phyloP scores from a whole-genome alignment of 305 asterid species.

The Plantago coronopus region DNA sequence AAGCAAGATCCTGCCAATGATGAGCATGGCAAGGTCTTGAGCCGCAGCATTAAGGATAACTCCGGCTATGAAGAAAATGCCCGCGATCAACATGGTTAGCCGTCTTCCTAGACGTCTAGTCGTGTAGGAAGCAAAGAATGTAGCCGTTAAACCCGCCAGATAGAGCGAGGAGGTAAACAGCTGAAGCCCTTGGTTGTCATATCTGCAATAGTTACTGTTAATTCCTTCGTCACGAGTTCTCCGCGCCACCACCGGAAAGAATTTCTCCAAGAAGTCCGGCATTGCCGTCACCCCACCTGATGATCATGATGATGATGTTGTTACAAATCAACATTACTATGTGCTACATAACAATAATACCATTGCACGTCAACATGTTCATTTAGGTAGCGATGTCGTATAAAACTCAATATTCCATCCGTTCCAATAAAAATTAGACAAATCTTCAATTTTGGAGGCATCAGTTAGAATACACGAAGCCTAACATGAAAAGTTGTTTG shows the following conservation, averaged over 20 bases:
- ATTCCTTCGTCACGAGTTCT: slow-evolving; percentile 24
- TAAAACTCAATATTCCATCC: too few relatives aligned
- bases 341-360: too few relatives aligned
- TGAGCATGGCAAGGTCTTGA: slow-evolving; percentile 84
- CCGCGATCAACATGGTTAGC: slow-evolving; percentile 78
- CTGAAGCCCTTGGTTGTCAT: slow-evolving; percentile 83
- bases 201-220: slow-evolving; percentile 82
- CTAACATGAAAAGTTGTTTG: too few relatives aligned
- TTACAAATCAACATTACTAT: too few relatives aligned
- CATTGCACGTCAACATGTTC: too few relatives aligned
- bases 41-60: slow-evolving; percentile 75
- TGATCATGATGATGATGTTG: background rate
- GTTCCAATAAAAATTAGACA: too few relatives aligned
- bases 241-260: slow-evolving; percentile 66
- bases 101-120: slow-evolving; percentile 70
- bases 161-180: slow-evolving; percentile 84
- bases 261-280: slow-evolving; percentile 59
- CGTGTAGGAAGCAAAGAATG: slow-evolving; percentile 91
- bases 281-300: slow-evolving; percentile 91
- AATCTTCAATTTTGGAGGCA: too few relatives aligned
- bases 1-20: slow-evolving; percentile 71
- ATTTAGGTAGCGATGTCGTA: too few relatives aligned
- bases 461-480: too few relatives aligned
- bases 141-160: slow-evolving; percentile 73
- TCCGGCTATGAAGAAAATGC: slow-evolving; percentile 60